Base-by-base conservation (phyloP, 352 stramenopile genomes). In the Phytophthora ohioensis region DNA sequence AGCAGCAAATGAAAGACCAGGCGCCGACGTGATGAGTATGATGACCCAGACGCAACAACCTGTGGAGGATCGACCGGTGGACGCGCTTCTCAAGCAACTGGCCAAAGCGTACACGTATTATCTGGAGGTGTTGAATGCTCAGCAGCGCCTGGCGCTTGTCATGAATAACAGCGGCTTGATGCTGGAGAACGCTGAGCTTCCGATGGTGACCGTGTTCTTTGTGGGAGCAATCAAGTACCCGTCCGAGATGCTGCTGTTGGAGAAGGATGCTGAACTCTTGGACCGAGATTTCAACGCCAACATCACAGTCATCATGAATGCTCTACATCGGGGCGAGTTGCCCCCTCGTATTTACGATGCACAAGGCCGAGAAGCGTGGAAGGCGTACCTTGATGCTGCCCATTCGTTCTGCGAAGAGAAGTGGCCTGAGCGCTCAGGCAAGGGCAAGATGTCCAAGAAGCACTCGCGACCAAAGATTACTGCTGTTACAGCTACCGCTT, bases 41-140 rank as follows among this genome's bases (percentile, higher is more conserved):
- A 49, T 59, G 21, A 17, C 34, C 3, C 56, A 59, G 53, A 57
- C 36, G 5, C 60, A 65, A 27, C 11, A 57, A 15, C 32, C 48
- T 47, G 53, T 45, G 32, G 45, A 55, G 21, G 36, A 51, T 34
- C 45, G 43, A 38, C 32, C 46, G 5, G 64, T 54, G 0, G 66
- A 69, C 1, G 34, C 62, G 4, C 21, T 88, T 27, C 46, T 86
- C 2, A 91, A 92, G 64, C 76, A 87, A 27, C 45, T 92, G 36
- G 80, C 80, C 64, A 92, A 90, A 63, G 72, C 80, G 5, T 92
- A 91, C 42, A 67, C 80, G 5, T 90, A 82, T 56, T 91, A 85
- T 34, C 38, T 90, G 43, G 85, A 92, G 52, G 63, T 91, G 1
- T 56, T 64, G 13, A 74, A 87, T 56, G 64, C 81, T 35, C 74